Conservation (phyloP, 495 filamentous ascomycete species). For the Diplogelasinospora grovesii region DNA sequence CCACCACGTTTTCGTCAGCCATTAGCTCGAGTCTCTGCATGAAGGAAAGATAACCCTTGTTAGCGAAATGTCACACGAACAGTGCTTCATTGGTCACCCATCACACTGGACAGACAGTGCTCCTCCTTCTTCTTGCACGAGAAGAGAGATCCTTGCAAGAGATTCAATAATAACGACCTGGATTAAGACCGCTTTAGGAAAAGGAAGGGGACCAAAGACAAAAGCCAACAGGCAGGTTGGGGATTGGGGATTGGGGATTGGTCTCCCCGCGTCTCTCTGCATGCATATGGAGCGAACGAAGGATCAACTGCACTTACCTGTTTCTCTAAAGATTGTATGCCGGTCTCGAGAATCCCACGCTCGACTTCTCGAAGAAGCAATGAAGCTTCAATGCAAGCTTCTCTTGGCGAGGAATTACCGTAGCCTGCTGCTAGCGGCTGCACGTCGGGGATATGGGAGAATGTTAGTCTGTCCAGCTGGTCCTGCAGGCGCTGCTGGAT, state of each 20-base stretch:
- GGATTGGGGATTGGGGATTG: neutral
- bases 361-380: slow-evolving; percentile 52
- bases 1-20: slow-evolving; percentile 29
- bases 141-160: too few relatives aligned
- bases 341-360: slow-evolving; percentile 47
- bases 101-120: too few relatives aligned
- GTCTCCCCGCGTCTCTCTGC: too few relatives aligned
- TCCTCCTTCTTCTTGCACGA: too few relatives aligned
- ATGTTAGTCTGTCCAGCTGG: slow-evolving; percentile 52
- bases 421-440: neutral
- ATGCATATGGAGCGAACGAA: too few relatives aligned
- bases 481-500: slow-evolving; percentile 55
- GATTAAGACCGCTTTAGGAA: too few relatives aligned
- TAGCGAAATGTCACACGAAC: too few relatives aligned
- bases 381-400: slow-evolving; percentile 33
- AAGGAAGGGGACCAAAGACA: too few relatives aligned
- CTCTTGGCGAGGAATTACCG: slow-evolving; percentile 21
- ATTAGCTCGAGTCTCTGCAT: slow-evolving; percentile 32
- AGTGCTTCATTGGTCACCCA: too few relatives aligned
- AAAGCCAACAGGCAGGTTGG: neutral
- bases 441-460: neutral
- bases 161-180: too few relatives aligned
- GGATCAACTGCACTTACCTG: slow-evolving; percentile 57
- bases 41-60: too few relatives aligned
- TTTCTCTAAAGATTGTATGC: slow-evolving; percentile 47